Base-by-base conservation (phyloP, 495 filamentous ascomycete genomes). In the Talaromyces trachyspermus region DNA sequence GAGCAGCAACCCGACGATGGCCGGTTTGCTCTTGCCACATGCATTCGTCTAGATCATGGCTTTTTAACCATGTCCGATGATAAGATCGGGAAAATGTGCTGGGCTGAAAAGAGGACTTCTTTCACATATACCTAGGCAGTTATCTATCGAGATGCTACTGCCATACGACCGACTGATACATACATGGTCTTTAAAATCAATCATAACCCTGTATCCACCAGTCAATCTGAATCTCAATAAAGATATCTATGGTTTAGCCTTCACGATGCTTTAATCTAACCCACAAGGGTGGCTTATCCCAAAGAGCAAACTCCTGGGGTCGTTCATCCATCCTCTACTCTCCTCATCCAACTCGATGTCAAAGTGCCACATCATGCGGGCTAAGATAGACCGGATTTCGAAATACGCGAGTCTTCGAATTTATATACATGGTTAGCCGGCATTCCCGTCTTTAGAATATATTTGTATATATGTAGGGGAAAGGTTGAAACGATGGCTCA, bases 11-110 rank as follows among this genome's bases (percentile, higher is more conserved):
- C n/a, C n/a, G n/a, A n/a, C n/a, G n/a, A n/a, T n/a, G n/a, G n/a
- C n/a, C 57, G 61, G 4, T 38, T 76, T 14, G 26, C 57, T 8
- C 55, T 63, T 0, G 64, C 52, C 45, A 54, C 54, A 35, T 57
- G 56, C 12, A 58, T 73, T 6, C 59, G 59, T 25, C 30, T 74
- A 5, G 54, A 65, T 23, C 54, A 69, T 49, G 65, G 64, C 0
- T 66, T 61, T 32, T 59, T 54, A 27, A 54, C 54, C 4, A 69
- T 64, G 30, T 57, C 71, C 2, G 66, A 57, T 2, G 70, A 74
- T 43, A 61, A 72, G 4, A 57, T 75, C 3, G 57, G 53, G 17
- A 59, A 69, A 30, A 68, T 71, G 26, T 37, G 43, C 25, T 27
- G 36, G 38, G 23, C 25, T 22, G 37, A 53, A 23, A 30, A 27